Base-by-base conservation (phyloP, 73 alveolate species). In the Tetrahymena elliotti region DNA sequence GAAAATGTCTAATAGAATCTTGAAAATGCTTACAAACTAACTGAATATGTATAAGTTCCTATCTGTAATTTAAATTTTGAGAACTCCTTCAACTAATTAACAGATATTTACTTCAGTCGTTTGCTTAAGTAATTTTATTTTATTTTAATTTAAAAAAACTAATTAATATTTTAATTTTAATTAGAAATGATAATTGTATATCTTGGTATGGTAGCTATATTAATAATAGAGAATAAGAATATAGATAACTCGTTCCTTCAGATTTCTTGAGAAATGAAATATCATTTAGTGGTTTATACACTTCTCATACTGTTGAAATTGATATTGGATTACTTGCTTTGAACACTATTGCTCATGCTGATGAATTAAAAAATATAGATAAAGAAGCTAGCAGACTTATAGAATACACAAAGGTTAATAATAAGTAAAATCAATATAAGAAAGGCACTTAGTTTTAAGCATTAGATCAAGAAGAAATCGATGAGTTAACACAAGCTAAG, bases 401-500 rank as follows among this genome's bases (percentile, higher is more conserved):
- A 4, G 96, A 94, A 24, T 94, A 94, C 6, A 22, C 88, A 5
- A 68, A n/a, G 36, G 38, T 3, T 2, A 68, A 24, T 68, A 68
- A 68, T 68, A 68, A 68, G 36, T 68, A 68, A 68, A 27, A 68
- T 16, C 6, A n/a, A 27, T 11, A 27, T 16, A 68, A 31, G n/a
- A 68, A 68, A 24, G 88, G 88, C 10, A 36, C 20, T 36, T 68
- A 83, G 83, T 52, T 36, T 13, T 84, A 47, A 35, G 24, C 13
- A 27, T 94, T 84, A 47, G 84, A 47, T 82, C 95, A 83, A 15
- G 96, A 94, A 20, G 93, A 47, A 39, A 52, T 88, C 6, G 96
- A 94, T 94, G 96, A 94, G 92, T 40, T 94, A 39, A 94, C 84
- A 31, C 93, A 94, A 31, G 96, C 95, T 9, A 94, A 92, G 33